A percentile compares a stretch with the other conserved stretches of the same genome.
phyloP scores from a whole-genome alignment of 2,329 filamentous ascomycete genomes.

The Neurospora crassa region DNA sequence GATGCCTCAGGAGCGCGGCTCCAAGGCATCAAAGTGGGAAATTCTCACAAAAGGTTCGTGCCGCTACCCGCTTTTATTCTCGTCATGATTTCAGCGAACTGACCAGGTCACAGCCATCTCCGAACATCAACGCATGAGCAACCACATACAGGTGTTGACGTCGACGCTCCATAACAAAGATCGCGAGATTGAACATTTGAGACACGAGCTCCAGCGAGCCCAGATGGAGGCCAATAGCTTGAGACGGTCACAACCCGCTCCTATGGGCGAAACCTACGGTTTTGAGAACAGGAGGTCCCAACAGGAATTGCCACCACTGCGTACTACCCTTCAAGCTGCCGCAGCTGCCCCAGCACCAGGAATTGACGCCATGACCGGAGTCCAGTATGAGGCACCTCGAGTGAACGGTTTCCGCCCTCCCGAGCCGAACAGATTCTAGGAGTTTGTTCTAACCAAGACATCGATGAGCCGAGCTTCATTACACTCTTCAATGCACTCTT shows the following conservation, averaged over 20 bases:
- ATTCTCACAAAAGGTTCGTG: conserved; percentile 70
- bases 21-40: conserved; percentile 85
- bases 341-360: conserved; percentile 29
- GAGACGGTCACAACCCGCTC: conserved; percentile 1
- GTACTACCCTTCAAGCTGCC: conserved; percentile 35
- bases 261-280: conserved; percentile 7
- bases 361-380: conserved; percentile 53
- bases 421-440: conserved; percentile 18
- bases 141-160: conserved; percentile 37
- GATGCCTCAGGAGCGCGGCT: conserved; percentile 70
- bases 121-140: conserved; percentile 47
- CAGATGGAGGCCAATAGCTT: conserved; percentile 33
- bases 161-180: conserved; percentile 30
- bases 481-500: background rate
- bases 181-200: conserved; percentile 21
- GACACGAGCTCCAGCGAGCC: conserved; percentile 40
- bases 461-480: background rate
- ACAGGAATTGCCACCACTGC: conserved; percentile 45
- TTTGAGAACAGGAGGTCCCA: conserved; percentile 20
- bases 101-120: conserved; percentile 40
- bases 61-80: conserved; percentile 1
- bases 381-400: conserved; percentile 48
- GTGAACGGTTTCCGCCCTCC: conserved; percentile 35
- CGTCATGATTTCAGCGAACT: background rate
- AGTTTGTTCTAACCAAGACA: background rate